Percentiles rank a stretch among this genome's conserved stretches.
Evolutionary conservation across 495 filamentous ascomycete species (phyloP).

Genomic region (Aspergillus cavernicola): DNA sequence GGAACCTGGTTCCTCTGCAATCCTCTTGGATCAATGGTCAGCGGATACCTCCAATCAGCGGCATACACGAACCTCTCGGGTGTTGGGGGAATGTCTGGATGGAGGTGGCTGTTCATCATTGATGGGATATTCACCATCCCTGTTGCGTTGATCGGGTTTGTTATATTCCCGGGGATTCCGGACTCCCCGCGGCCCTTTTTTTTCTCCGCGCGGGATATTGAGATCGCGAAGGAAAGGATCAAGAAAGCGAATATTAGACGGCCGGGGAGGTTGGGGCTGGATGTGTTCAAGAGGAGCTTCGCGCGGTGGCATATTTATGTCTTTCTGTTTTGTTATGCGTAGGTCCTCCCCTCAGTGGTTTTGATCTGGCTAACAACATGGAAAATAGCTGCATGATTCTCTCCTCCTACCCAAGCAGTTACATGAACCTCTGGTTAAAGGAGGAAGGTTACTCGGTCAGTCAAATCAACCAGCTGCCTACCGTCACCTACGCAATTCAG

Average conservation of each 20-base stretch:
- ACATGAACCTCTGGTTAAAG: slow-evolving; percentile 49
- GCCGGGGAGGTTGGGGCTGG: slow-evolving; percentile 33
- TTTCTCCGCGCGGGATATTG: slow-evolving; percentile 33
- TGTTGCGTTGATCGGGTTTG: slow-evolving; percentile 40
- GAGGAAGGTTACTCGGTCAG: slow-evolving; percentile 42
- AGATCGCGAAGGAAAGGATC: slow-evolving; percentile 34
- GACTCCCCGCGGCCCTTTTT: slow-evolving; percentile 42
- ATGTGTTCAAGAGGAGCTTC: slow-evolving; percentile 41
- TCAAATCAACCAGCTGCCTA: slow-evolving; percentile 46
- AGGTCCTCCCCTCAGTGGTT: slow-evolving; percentile 8
- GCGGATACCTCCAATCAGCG: slow-evolving; percentile 42
- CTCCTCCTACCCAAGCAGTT: slow-evolving; percentile 31
- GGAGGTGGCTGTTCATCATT: slow-evolving; percentile 50
- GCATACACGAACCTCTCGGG: slow-evolving; percentile 46
- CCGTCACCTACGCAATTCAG: slow-evolving; percentile 37
- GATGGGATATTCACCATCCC: slow-evolving; percentile 49
- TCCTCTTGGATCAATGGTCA: slow-evolving; percentile 33
- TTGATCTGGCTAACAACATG: neutral
- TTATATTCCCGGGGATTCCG: slow-evolving; percentile 47
- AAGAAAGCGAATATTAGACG: slow-evolving; percentile 25
- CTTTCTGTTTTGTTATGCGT: slow-evolving; percentile 44
- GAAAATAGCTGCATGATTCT: slow-evolving; percentile 42
- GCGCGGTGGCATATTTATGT: slow-evolving; percentile 48
- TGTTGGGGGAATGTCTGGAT: slow-evolving; percentile 42
- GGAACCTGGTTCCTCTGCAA: slow-evolving; percentile 39